phyloP scores from a whole-genome alignment of 1,139 yeast genomes.

The Zygoascus hellenicus region DNA sequence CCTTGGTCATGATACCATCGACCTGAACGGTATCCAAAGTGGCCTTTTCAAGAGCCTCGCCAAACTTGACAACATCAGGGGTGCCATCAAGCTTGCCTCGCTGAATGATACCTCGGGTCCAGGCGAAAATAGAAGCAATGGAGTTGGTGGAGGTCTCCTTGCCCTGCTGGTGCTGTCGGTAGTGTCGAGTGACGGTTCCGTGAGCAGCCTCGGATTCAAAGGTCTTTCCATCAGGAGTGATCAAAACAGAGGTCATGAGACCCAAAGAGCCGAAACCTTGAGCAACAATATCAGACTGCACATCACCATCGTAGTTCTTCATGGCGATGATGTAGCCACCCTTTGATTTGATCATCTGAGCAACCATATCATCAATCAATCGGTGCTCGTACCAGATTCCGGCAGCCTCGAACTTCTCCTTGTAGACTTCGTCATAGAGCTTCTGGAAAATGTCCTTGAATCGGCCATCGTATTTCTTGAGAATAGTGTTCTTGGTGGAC shows the following conservation, averaged over 20 bases:
- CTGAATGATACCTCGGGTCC: constrained; percentile 89
- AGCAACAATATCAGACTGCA: constrained; percentile 93
- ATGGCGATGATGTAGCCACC: constrained; percentile 94
- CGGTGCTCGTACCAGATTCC: constrained; percentile 96
- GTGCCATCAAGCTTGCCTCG: constrained; percentile 86
- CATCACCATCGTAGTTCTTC: constrained; percentile 98
- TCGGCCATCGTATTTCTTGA: constrained; percentile 88
- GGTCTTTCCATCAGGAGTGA: constrained; percentile 93
- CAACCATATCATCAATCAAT: constrained; percentile 96
- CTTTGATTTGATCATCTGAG: constrained; percentile 92
- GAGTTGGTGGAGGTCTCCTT: constrained; percentile 97
- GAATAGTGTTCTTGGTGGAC: constrained; percentile 90
- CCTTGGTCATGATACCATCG: constrained; percentile 93
- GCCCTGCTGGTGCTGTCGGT: constrained; percentile 90
- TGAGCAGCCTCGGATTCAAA: constrained; percentile 97
- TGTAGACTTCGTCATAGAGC: constrained; percentile 66
- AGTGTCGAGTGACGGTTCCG: constrained; percentile 96
- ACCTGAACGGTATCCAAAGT: constrained; percentile 78
- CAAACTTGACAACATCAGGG: constrained; percentile 78
- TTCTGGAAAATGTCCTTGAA: constrained; percentile 90
- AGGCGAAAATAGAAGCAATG: constrained; percentile 95
- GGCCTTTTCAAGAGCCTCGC: constrained; percentile 69
- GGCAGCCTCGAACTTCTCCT: constrained; percentile 59
- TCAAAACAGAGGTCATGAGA: constrained; percentile 88
- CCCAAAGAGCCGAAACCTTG: constrained; percentile 97